Conservation (phyloP, 1,139 yeast genomes). For the Yamadazyma triangularis region DNA sequence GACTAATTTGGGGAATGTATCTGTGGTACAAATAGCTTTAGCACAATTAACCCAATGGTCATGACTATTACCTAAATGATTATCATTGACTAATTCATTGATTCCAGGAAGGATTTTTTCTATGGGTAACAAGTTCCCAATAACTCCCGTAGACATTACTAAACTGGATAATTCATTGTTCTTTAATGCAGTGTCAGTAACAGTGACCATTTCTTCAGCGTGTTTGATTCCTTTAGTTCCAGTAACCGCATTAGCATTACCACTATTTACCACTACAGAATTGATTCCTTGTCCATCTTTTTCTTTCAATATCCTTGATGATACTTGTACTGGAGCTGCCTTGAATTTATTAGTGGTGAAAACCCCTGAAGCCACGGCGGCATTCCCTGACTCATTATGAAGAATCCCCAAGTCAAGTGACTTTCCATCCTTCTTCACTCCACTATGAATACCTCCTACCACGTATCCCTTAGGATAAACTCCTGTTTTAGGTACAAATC, state of each 20-base stretch:
- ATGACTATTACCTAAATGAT: slow-evolving; percentile 58
- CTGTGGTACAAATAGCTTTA: slow-evolving; percentile 91
- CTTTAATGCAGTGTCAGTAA: slow-evolving; percentile 53
- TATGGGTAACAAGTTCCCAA: slow-evolving; percentile 84
- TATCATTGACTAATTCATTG: slow-evolving; percentile 43
- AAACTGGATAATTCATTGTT: slow-evolving; percentile 46
- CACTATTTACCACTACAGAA: slow-evolving; percentile 80
- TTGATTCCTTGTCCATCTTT: slow-evolving; percentile 58
- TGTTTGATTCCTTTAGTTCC: slow-evolving; percentile 81
- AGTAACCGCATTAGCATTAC: slow-evolving; percentile 98
- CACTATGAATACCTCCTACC: slow-evolving; percentile 84
- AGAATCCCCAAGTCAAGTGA: slow-evolving; percentile 75
- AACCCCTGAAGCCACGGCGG: slow-evolving; percentile 77
- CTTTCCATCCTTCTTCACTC: slow-evolving; percentile 73
- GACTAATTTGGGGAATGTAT: slow-evolving; percentile 89
- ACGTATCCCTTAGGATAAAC: slow-evolving; percentile 79
- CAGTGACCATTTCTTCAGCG: slow-evolving; percentile 66
- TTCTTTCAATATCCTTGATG: slow-evolving; percentile 53
- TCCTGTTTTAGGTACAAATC: slow-evolving; percentile 79
- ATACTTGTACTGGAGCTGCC: slow-evolving; percentile 92
- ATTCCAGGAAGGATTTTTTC: slow-evolving; percentile 65
- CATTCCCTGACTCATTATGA: slow-evolving; percentile 56
- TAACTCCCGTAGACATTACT: slow-evolving; percentile 98
- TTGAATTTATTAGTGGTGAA: slow-evolving; percentile 91
- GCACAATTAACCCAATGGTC: slow-evolving; percentile 83